Evolutionary conservation across 768 basidiomycete genomes (phyloP).

Genomic region (Neoboletus subvelutipes): DNA sequence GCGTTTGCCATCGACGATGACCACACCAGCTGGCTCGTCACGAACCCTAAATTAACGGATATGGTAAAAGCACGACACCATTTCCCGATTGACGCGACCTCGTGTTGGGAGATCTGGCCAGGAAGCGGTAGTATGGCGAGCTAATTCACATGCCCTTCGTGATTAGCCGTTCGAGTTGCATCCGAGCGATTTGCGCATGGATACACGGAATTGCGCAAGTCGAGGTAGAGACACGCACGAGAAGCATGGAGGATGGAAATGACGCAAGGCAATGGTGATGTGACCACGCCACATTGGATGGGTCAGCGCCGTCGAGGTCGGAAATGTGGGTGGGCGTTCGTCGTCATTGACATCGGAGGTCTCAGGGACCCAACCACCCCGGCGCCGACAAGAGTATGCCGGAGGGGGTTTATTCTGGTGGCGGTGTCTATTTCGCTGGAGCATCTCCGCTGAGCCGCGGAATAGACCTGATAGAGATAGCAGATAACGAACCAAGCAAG

Average conservation of each 20-base stretch:
- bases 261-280: constrained; percentile 5
- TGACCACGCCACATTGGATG: background rate
- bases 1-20: constrained; percentile 22
- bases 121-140: constrained; percentile 14
- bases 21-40: constrained; percentile 8
- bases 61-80: constrained; percentile 22
- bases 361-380: constrained; percentile 7
- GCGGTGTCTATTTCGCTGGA: background rate
- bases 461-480: background rate
- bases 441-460: constrained; percentile 17
- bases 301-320: constrained; percentile 24
- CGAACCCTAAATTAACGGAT: constrained; percentile 35
- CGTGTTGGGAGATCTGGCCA: constrained; percentile 25
- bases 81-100: constrained; percentile 28
- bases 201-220: constrained; percentile 4
- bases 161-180: constrained; percentile 19
- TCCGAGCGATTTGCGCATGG: constrained; percentile 19
- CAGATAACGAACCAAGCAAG: background rate
- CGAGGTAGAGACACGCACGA: constrained; percentile 3
- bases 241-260: constrained; percentile 11
- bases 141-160: constrained; percentile 9
- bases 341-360: constrained; percentile 3
- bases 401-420: background rate
- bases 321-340: constrained; percentile 17
- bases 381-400: constrained; percentile 8